Evolutionary conservation across 2,329 filamentous ascomycete species (phyloP), one percentile per base, ranked within the genome.

Genomic region (Penicillium sp.): DNA sequence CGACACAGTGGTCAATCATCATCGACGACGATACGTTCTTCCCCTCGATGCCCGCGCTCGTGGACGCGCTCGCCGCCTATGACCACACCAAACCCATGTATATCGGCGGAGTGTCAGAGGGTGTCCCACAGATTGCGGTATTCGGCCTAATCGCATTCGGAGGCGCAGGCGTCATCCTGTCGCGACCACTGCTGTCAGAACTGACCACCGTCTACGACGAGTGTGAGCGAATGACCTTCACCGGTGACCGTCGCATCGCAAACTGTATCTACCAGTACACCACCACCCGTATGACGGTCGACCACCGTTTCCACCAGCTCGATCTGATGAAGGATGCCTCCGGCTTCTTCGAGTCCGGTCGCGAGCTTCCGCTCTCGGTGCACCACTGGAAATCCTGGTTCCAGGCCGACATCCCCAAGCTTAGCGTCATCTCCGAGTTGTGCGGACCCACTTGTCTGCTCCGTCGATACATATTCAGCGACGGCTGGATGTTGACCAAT

Each of bases 351-450:
- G 85, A 87, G 71, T 79, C 81, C 2, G 82, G 83, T 1, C 71
- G 78, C 24, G 65, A 66, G 29, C 72, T 76, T n/a, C 81, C 83
- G 0, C 71, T 87, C 13, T 85, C 80, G 49, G 73, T 87, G 7
- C 85, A 87, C 67, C 85, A 87, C 73, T 87, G 84, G 84, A 86
- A 85, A 68, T 82, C 79, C 13, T 87, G 84, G 83, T 84, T 85
- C 70, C 65, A 76, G 9, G 69, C 66, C 24, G 71, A 76, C 55
- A 83, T 86, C 43, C 76, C 78, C 47, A 75, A 78, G 55, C 81
- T 85, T 73, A 78, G 81, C 31, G 71, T 75, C 39, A 73, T 84
- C 13, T 72, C 78, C 7, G 68, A 78, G 10, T 67, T 84, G n/a
- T 87, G 85, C 62, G 84, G 85, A 5, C 80, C 81, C 48, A 62